Conservation (phyloP, 2,329 filamentous ascomycete genomes). For the Ceratocystis cubensis region DNA sequence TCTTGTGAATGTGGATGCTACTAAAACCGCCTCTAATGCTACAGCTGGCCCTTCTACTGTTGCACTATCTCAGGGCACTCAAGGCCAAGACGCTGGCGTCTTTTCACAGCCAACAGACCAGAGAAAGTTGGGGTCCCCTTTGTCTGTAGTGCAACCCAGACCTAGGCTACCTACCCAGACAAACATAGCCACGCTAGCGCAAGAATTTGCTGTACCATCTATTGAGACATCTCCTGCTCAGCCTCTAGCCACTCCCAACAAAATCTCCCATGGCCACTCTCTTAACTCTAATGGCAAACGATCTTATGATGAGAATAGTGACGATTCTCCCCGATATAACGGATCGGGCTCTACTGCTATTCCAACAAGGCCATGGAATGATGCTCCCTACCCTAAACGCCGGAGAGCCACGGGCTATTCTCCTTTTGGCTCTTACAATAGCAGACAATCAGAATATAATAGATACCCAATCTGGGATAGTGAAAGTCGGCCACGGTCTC, state of each 20-base stretch:
- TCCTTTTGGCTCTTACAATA: background rate
- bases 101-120: background rate
- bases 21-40: slow-evolving; percentile 7
- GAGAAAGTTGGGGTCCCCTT: background rate
- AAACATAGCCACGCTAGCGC: background rate
- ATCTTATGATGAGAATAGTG: background rate
- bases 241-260: background rate
- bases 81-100: background rate
- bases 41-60: background rate
- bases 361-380: background rate
- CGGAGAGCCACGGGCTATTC: background rate
- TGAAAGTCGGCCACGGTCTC: background rate
- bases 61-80: background rate
- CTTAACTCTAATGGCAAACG: slow-evolving; percentile 11
- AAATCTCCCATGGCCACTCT: background rate
- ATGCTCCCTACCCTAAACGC: background rate
- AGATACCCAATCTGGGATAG: background rate
- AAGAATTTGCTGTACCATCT: slow-evolving; percentile 14
- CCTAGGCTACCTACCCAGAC: background rate
- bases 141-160: background rate
- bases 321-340: background rate
- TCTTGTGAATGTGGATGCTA: background rate
- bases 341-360: background rate
- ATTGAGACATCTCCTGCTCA: slow-evolving; percentile 12
- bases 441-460: background rate